phyloP scores from a whole-genome alignment of 1,139 yeast species.

The Saccharomyces pastorianus region DNA sequence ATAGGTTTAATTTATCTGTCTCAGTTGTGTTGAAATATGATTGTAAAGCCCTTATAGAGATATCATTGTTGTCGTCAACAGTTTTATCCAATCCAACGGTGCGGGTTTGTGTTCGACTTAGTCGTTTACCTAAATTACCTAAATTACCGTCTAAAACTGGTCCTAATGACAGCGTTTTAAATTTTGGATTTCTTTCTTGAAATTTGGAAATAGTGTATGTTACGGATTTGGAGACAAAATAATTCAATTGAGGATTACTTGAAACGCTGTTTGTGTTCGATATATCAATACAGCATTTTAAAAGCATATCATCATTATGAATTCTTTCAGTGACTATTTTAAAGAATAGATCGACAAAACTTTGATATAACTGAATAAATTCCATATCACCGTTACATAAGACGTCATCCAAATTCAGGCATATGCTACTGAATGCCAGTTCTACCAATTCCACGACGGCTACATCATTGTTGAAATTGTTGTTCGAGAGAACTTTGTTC shows the following conservation, averaged over 20 bases:
- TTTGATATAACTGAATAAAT: constrained; percentile 40
- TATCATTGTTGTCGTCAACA: constrained; percentile 24
- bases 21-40: constrained; percentile 45
- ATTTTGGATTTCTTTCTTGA: constrained; percentile 23
- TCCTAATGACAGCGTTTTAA: constrained; percentile 14
- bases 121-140: constrained; percentile 17
- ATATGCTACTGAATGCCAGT: constrained; percentile 40
- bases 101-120: constrained; percentile 28
- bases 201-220: constrained; percentile 20
- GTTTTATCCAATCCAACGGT: constrained; percentile 20
- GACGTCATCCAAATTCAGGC: constrained; percentile 56
- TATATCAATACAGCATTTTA: constrained; percentile 29
- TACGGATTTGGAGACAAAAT: constrained; percentile 23
- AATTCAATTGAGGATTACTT: constrained; percentile 24
- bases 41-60: constrained; percentile 35
- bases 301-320: constrained; percentile 25
- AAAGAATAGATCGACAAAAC: constrained; percentile 33
- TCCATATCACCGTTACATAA: constrained; percentile 64
- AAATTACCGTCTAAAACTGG: constrained; percentile 5
- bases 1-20: constrained; percentile 41
- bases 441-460: constrained; percentile 25
- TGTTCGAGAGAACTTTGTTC: constrained; percentile 24
- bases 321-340: constrained; percentile 20
- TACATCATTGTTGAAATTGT: constrained; percentile 27
- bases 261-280: constrained; percentile 27